Conservation (phyloP, 352 stramenopile genomes). For the Poterioochromonas sp. region DNA sequence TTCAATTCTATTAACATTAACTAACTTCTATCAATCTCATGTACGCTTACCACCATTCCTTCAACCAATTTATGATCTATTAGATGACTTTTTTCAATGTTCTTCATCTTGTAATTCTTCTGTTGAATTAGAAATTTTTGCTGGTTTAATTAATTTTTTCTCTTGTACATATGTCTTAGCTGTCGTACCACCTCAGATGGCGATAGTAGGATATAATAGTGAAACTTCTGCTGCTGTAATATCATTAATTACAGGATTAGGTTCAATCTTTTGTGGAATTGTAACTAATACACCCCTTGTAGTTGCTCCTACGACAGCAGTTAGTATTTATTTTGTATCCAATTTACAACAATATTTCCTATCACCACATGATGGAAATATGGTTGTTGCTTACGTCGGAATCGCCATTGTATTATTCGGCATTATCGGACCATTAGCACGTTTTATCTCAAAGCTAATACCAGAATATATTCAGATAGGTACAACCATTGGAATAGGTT, state of each 20-base stretch:
- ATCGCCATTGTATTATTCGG: conserved; percentile 8
- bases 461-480: conserved; percentile 17
- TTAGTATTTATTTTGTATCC: conserved; percentile 4
- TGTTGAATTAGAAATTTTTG: background rate
- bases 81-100: background rate
- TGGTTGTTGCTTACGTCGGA: background rate
- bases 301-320: conserved; percentile 42
- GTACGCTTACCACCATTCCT: too few relatives aligned
- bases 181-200: conserved; percentile 16
- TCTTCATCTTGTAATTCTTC: background rate
- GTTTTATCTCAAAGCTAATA: conserved; percentile 3
- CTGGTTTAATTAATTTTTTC: conserved; percentile 8
- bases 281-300: conserved; percentile 53
- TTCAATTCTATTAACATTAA: too few relatives aligned
- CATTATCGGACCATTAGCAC: background rate
- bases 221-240: background rate
- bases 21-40: too few relatives aligned
- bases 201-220: background rate
- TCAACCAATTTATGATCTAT: background rate
- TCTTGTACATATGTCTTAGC: conserved; percentile 25
- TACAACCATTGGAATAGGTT: conserved; percentile 17
- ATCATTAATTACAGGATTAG: background rate
- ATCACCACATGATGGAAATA: background rate
- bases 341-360: background rate
- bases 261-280: conserved; percentile 43